Base-by-base conservation (phyloP, 2,329 filamentous ascomycete genomes). In the Biscogniauxia sp. region DNA sequence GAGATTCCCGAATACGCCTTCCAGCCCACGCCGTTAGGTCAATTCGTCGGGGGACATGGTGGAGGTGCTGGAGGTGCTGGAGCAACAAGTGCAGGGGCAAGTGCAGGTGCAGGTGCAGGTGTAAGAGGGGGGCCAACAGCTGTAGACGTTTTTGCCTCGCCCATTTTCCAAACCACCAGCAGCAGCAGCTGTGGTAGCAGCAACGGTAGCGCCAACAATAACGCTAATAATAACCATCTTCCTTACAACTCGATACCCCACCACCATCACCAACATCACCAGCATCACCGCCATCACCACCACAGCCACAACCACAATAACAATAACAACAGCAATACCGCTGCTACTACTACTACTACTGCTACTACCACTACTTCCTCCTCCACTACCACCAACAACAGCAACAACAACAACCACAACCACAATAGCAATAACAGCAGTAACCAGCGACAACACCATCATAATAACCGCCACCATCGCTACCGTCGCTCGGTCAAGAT, bases 401-500 rank as follows among this genome's bases (percentile, higher is more conserved):
- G 11, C 63, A 61, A 56, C 64, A 62, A 23, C 23, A n/a, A n/a
- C n/a, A n/a, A n/a, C n/a, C n/a, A n/a, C n/a, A n/a, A n/a, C 57
- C 65, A 64, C 55, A 20, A 32, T 60, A 55, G 11, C 56, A 49
- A 41, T 60, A 55, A 32, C 62, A 61, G 20, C 56, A 56, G 54
- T 66, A 61, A 53, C 55, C 53, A 45, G 20, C 52, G 51, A 41
- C 64, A 62, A 49, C 63, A 63, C 13, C 61, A 61, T 54, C 63
- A 61, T 56, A 61, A 17, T 8, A 20, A 19, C 8, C 20, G 37
- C 49, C 60, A 61, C 54, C 56, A 55, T 32, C 50, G 56, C 23
- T 56, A 57, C 20, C 60, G 61, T 56, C 66, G 53, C 62, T 63
- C 51, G 55, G 62, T 71, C 68, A 76, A 77, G 66, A 80, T 80